Evolutionary conservation across 2,329 filamentous ascomycete genomes (phyloP), one percentile per base, ranked within the genome.

Genomic region (Epichloe glyceriae): DNA sequence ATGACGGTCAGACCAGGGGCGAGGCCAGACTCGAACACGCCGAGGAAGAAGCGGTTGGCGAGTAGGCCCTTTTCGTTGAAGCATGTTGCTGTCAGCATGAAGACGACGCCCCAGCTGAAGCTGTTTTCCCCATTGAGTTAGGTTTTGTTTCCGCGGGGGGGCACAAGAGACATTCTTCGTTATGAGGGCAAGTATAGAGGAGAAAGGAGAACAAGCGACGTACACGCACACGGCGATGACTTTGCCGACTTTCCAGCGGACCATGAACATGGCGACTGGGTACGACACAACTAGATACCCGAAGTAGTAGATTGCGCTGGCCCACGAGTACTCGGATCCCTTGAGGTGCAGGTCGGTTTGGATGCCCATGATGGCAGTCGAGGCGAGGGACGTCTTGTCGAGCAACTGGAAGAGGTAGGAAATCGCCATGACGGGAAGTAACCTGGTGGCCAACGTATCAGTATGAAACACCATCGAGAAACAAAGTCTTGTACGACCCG

Each of bases 321-420:
- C 63, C 73, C 75, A 78, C 6, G 71, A 71, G 53, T 76, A 78
- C 45, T 80, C 67, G 40, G 72, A 64, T 5, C 74, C 73, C 7
- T 67, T 64, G 20, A 78, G 61, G 12, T 63, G 55, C 48, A 74
- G 68, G 22, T 74, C 73, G 5, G 67, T 57, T 35, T 65, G 66
- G 4, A 78, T 60, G 1, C 73, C 72, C 69, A 77, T 70, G 54
- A 77, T 66, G 38, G 71, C 71, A 0, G 73, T 71, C 58, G 75
- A 75, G n/a, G 66, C 70, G 1, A 80, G 63, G 0, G 72, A 73
- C 0, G 74, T 75, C 60, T 83, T 82, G 64, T 83, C 80, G 2
- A 79, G 67, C 55, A 75, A 82, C 53, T 82, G 79, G 5, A 82
- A 64, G n/a, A 76, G 72, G 57, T 82, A 82, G 1, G 70, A 76